Evolutionary conservation across 1,284 basidiomycete species (phyloP).

Genomic region (Sanghuangporus baumii): DNA sequence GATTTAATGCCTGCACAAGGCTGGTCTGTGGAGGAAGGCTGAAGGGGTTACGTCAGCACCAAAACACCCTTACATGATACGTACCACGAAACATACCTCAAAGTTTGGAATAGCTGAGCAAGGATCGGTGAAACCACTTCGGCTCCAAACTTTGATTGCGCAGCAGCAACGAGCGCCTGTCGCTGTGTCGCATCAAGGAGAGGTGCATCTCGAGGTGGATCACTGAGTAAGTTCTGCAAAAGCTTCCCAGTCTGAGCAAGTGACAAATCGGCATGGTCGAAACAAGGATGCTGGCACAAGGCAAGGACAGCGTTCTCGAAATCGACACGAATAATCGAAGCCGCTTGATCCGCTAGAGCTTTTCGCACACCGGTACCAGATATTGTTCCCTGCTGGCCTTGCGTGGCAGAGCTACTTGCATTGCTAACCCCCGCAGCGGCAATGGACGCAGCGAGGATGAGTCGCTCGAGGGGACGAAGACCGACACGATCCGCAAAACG

Average conservation of each 20-base stretch:
- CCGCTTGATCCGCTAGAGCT: slow-evolving; percentile 66
- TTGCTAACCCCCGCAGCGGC: slow-evolving; percentile 43
- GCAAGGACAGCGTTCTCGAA: slow-evolving; percentile 72
- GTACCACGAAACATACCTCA: slow-evolving; percentile 33
- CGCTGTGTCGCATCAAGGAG: slow-evolving; percentile 65
- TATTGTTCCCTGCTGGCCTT: not conserved
- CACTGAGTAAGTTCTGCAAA: slow-evolving; percentile 66
- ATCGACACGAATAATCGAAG: slow-evolving; percentile 60
- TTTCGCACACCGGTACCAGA: slow-evolving; percentile 39
- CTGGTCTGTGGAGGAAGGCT: slow-evolving; percentile 64
- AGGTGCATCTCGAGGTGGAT: slow-evolving; percentile 58
- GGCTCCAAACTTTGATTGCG: slow-evolving; percentile 68
- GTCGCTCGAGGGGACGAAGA: slow-evolving; percentile 71
- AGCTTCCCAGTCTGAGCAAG: slow-evolving; percentile 72
- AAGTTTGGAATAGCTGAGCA: slow-evolving; percentile 44
- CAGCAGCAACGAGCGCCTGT: slow-evolving; percentile 65
- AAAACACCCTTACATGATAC: not conserved
- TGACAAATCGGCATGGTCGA: slow-evolving; percentile 74
- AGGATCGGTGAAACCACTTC: slow-evolving; percentile 48
- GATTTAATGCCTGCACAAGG: slow-evolving; percentile 65
- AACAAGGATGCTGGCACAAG: slow-evolving; percentile 68
- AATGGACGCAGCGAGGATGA: slow-evolving; percentile 72
- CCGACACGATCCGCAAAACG: slow-evolving; percentile 75
- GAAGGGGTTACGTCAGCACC: slow-evolving; percentile 9
- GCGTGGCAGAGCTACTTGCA: not conserved